Conservation (phyloP, 1,139 yeast genomes). For the Suhomyces bribrorum region DNA sequence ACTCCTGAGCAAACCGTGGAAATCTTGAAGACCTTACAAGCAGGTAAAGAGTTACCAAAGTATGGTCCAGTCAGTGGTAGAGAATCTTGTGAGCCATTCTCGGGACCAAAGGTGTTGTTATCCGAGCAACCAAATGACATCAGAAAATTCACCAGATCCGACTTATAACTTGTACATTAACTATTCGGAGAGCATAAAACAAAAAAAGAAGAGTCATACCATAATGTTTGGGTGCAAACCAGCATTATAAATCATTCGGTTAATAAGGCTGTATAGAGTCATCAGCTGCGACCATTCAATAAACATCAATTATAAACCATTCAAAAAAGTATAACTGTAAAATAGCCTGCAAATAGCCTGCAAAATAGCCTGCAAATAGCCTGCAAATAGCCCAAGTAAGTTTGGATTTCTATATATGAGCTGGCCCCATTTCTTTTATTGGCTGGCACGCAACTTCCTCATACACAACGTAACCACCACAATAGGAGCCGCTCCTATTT, state of each 20-base stretch:
- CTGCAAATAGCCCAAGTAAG: too few relatives aligned
- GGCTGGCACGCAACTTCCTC: too few relatives aligned
- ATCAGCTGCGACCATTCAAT: background rate
- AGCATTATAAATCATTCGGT: background rate
- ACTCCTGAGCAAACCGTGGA: constrained; percentile 65
- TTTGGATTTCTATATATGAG: too few relatives aligned
- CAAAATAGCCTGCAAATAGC: too few relatives aligned
- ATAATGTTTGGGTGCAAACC: background rate
- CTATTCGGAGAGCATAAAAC: constrained; percentile 10
- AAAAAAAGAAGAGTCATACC: constrained; percentile 2
- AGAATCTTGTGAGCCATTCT: constrained; percentile 73
- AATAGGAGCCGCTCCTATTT: background rate
- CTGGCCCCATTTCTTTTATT: too few relatives aligned
- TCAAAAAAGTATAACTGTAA: background rate
- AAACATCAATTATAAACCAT: too few relatives aligned
- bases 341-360: too few relatives aligned
- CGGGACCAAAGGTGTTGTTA: constrained; percentile 67
- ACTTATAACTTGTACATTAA: constrained; percentile 29
- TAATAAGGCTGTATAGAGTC: background rate
- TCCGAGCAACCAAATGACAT: constrained; percentile 68
- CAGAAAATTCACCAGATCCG: constrained; percentile 58
- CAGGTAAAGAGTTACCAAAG: constrained; percentile 57
- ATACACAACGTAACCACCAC: background rate
- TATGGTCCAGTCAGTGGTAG: constrained; percentile 75
- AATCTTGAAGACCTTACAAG: constrained; percentile 63